phyloP scores from a whole-genome alignment of 2,329 filamentous ascomycete genomes.

The Lasiodiplodia theobromae region DNA sequence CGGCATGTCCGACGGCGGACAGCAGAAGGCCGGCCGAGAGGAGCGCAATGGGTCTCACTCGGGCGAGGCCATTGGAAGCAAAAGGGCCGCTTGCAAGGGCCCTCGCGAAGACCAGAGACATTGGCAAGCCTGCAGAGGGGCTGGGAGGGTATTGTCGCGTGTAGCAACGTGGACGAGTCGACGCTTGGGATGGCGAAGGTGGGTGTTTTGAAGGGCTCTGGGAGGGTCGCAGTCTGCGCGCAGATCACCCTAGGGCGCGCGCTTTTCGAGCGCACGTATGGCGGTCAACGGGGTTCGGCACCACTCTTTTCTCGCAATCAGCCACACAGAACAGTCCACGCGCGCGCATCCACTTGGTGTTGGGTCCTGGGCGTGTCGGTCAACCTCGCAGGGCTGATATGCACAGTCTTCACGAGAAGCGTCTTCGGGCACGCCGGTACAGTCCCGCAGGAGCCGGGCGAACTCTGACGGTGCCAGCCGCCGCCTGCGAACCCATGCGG shows the following conservation, averaged over 20 bases:
- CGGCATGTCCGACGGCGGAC: slow-evolving; percentile 43
- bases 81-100: slow-evolving; percentile 29
- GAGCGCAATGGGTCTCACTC: slow-evolving; percentile 36
- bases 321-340: slow-evolving; percentile 16
- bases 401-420: not conserved
- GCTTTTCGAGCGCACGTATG: slow-evolving; percentile 15
- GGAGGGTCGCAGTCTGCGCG: slow-evolving; percentile 13
- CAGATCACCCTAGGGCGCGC: not conserved
- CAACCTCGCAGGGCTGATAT: not conserved
- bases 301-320: not conserved
- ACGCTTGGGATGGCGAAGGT: slow-evolving; percentile 4
- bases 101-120: slow-evolving; percentile 28
- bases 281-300: slow-evolving; percentile 17
- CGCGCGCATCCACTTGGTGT: slow-evolving; percentile 20
- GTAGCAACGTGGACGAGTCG: slow-evolving; percentile 10
- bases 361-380: slow-evolving; percentile 4
- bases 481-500: not conserved
- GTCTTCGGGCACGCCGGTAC: not conserved
- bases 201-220: slow-evolving; percentile 25
- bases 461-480: not conserved
- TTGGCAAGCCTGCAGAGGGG: slow-evolving; percentile 25
- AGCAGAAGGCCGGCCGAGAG: slow-evolving; percentile 42
- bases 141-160: slow-evolving; percentile 9
- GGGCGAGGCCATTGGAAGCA: slow-evolving; percentile 41
- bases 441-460: slow-evolving; percentile 4